Percentiles rank a stretch among this genome's conserved stretches.
Conservation (phyloP, 1,284 basidiomycete species). For the Gastroboletus turbinatus region DNA sequence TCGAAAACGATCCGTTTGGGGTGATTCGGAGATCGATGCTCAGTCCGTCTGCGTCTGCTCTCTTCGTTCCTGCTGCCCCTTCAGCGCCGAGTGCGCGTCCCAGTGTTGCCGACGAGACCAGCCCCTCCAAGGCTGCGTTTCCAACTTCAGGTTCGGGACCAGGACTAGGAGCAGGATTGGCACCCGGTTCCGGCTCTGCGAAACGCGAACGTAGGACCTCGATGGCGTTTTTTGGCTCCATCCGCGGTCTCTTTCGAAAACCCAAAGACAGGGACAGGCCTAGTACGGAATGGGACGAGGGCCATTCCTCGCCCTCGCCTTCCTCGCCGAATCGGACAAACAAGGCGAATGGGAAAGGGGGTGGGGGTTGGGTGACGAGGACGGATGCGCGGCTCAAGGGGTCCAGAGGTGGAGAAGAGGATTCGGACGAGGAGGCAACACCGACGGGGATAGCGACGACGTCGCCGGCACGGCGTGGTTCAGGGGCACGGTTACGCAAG, state of each 20-base stretch:
- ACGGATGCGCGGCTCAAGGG: constrained; percentile 26
- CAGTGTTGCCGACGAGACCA: constrained; percentile 4
- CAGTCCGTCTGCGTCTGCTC: not conserved
- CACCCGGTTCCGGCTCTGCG: not conserved
- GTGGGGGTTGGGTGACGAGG: constrained; percentile 29
- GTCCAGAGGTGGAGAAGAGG: not conserved
- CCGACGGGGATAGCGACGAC: not conserved
- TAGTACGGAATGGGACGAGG: constrained; percentile 15
- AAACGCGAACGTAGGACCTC: constrained; percentile 25
- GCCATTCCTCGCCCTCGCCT: not conserved
- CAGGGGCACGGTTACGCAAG: constrained; percentile 29
- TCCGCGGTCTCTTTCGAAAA: constrained; percentile 29
- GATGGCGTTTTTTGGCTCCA: constrained; percentile 29
- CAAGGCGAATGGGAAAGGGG: not conserved
- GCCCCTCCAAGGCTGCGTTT: not conserved
- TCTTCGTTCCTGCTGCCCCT: not conserved
- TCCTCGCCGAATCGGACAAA: not conserved
- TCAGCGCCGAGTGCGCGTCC: not conserved
- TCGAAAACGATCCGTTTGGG: constrained; percentile 60
- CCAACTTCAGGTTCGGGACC: not conserved
- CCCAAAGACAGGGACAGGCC: constrained; percentile 11
- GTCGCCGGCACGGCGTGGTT: not conserved
- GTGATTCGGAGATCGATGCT: constrained; percentile 21
- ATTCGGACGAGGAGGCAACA: constrained; percentile 17
- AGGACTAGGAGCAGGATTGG: not conserved